Conservation (phyloP, 2,329 filamentous ascomycete genomes). For the Aspergillus fischeri region DNA sequence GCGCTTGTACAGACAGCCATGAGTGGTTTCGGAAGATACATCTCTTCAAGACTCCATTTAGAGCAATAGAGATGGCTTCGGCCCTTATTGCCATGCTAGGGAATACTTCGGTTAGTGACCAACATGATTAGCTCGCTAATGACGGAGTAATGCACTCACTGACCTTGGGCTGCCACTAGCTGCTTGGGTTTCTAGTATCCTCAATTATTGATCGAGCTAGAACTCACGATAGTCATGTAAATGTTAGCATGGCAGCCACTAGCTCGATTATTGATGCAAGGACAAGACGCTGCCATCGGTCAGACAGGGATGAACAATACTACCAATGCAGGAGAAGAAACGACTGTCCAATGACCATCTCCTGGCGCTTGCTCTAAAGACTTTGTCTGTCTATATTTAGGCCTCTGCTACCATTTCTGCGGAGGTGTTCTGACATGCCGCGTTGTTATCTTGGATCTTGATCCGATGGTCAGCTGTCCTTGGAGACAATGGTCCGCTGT, state of each 20-base stretch:
- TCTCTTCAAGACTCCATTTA: background rate
- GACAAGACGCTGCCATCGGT: background rate
- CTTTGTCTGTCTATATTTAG: background rate
- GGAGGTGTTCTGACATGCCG: background rate
- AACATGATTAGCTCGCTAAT: background rate
- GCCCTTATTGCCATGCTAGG: background rate
- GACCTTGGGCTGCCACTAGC: background rate
- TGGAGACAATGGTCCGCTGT: background rate
- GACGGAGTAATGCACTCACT: background rate
- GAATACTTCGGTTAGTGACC: background rate
- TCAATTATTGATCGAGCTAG: too few relatives aligned
- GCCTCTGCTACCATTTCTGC: background rate
- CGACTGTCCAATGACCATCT: background rate
- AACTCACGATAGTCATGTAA: background rate
- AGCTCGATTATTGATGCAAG: background rate
- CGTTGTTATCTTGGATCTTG: background rate
- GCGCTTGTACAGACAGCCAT: conserved; percentile 8
- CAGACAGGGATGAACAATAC: background rate
- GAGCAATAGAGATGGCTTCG: background rate
- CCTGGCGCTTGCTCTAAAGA: background rate
- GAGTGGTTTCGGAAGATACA: background rate
- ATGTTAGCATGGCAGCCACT: background rate
- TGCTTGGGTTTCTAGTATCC: background rate
- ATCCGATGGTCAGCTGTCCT: background rate
- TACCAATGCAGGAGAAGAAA: background rate